These are phyloP conservation scores for Dactylella cylindrospora DNA, from an alignment of 2,329 filamentous ascomycete genomes.

Conservation along the genomic window DNA sequence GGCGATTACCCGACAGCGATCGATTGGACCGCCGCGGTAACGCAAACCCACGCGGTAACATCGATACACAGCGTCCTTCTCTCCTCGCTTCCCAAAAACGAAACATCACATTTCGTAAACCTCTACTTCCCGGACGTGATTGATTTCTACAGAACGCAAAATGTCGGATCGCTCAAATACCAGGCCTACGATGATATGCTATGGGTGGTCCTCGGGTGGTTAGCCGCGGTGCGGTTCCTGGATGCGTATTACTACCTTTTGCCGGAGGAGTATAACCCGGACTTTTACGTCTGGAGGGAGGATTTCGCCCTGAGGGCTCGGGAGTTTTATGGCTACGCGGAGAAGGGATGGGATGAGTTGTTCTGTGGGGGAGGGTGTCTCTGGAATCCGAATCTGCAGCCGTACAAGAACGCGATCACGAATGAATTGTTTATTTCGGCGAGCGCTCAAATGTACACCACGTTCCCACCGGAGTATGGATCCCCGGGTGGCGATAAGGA, in stretches of 20 bases:
- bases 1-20: conserved; percentile 84
- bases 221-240: conserved; percentile 78
- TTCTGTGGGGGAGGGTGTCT: conserved; percentile 86
- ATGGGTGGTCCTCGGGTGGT: conserved; percentile 91
- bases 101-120: conserved; percentile 69
- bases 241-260: conserved; percentile 22
- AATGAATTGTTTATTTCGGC: conserved; percentile 87
- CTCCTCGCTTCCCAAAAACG: conserved; percentile 50
- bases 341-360: conserved; percentile 75
- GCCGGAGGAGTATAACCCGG: conserved; percentile 22
- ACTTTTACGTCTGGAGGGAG: conserved; percentile 60
- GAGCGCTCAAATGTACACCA: conserved; percentile 83
- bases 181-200: conserved; percentile 92
- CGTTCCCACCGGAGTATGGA: conserved; percentile 62
- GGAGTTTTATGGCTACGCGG: conserved; percentile 80
- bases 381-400: conserved; percentile 76
- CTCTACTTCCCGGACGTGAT: conserved; percentile 75
- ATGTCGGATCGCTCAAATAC: conserved; percentile 70
- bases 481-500: conserved; percentile 23
- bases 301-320: conserved; percentile 80
- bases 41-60: conserved; percentile 75
- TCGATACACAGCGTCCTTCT: conserved; percentile 67
- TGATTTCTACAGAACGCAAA: conserved; percentile 83
- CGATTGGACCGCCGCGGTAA: conserved; percentile 89
- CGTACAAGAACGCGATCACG: conserved; percentile 96